Conservation (phyloP, 192 early-diverging fungal genomes). For the Thamnidium elegans region DNA sequence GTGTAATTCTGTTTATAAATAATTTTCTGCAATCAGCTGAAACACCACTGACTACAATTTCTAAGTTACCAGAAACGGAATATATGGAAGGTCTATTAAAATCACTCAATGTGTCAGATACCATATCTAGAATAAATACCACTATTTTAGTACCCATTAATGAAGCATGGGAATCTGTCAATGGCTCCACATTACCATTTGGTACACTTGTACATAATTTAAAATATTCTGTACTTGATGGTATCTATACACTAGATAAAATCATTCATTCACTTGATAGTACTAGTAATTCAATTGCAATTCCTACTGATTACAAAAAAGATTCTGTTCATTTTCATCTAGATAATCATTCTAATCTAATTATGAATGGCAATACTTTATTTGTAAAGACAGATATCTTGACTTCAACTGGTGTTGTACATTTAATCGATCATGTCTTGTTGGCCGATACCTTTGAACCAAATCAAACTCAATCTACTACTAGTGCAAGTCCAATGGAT, state of each 20-base stretch:
- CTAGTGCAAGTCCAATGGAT: not conserved
- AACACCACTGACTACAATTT: conserved; percentile 7
- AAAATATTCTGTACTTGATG: conserved; percentile 15
- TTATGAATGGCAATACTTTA: not conserved
- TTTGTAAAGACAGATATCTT: conserved; percentile 13
- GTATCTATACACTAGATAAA: not conserved
- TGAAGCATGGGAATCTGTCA: conserved; percentile 3
- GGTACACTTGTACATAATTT: conserved; percentile 15
- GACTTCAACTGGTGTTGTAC: conserved; percentile 13
- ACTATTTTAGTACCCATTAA: conserved; percentile 21
- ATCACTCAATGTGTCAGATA: conserved; percentile 7
- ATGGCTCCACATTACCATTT: conserved; percentile 4
- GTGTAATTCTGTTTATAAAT: conserved; percentile 14
- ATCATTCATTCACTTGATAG: too few relatives aligned
- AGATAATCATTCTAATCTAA: not conserved
- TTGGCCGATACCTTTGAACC: not conserved
- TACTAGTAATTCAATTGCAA: not conserved
- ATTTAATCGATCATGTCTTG: conserved; percentile 14
- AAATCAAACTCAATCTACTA: not conserved
- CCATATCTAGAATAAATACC: conserved; percentile 2
- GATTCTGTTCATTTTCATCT: not conserved
- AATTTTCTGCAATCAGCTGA: conserved; percentile 6
- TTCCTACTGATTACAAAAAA: not conserved
- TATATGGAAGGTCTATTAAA: conserved; percentile 4
- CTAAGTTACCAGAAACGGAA: conserved; percentile 13